Conservation (phyloP, 139 green algal species). For the Chlorella ohadii region DNA sequence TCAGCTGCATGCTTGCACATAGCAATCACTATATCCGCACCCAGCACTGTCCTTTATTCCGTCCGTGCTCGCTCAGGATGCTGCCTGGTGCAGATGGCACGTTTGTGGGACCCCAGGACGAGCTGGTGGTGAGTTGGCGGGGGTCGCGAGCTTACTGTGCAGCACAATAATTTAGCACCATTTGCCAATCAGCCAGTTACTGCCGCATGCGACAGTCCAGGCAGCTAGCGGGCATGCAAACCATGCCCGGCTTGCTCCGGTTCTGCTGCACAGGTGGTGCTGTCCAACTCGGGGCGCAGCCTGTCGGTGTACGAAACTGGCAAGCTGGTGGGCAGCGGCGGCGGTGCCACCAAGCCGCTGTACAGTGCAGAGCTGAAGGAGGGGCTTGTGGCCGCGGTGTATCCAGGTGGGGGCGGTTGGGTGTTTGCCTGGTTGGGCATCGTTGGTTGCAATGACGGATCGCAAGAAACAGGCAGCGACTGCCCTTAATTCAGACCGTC, state of each 20-base stretch:
- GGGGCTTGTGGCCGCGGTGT: slow-evolving; percentile 25
- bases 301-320: slow-evolving; percentile 49
- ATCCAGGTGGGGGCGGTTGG: slow-evolving; percentile 17
- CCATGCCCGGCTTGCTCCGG: too few relatives aligned
- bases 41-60: too few relatives aligned
- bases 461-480: neutral
- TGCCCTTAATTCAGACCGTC: neutral
- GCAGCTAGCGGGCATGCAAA: too few relatives aligned
- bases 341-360: slow-evolving; percentile 17
- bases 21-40: too few relatives aligned
- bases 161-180: too few relatives aligned
- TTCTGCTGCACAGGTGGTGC: slow-evolving; percentile 20
- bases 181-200: too few relatives aligned
- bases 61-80: neutral
- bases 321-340: slow-evolving; percentile 29
- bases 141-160: too few relatives aligned
- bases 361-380: slow-evolving; percentile 34
- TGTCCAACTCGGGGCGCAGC: slow-evolving; percentile 45
- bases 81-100: slow-evolving; percentile 43
- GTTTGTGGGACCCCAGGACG: slow-evolving; percentile 52
- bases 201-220: too few relatives aligned
- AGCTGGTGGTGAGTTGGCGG: slow-evolving; percentile 30
- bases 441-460: neutral
- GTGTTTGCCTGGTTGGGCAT: neutral
- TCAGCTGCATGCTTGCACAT: too few relatives aligned